Conservation (phyloP, 179 eudicot genomes). For the Beta lomatogona region DNA sequence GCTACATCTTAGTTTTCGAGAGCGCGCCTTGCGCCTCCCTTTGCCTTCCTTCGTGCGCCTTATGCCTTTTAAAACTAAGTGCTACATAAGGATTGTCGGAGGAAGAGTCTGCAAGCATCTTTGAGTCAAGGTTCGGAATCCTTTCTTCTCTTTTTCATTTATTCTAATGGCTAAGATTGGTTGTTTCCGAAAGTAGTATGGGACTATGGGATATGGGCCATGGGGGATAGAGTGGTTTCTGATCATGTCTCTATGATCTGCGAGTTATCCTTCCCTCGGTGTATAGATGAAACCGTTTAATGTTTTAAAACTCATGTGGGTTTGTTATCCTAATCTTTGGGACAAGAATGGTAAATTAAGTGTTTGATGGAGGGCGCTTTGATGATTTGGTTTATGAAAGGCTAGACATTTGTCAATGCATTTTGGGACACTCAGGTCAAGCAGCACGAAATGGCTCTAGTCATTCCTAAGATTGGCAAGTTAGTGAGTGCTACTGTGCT, state of each 20-base stretch:
- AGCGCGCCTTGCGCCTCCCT: too few species aligned
- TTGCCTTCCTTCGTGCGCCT: too few species aligned
- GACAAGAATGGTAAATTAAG: neutral
- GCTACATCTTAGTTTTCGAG: too few species aligned
- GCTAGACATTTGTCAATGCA: neutral
- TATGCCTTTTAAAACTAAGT: too few species aligned
- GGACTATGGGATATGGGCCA: neutral
- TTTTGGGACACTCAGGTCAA: neutral
- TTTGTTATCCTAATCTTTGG: neutral
- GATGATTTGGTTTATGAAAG: neutral
- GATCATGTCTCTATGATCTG: too few species aligned
- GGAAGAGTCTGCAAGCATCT: too few species aligned
- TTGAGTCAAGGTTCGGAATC: too few species aligned
- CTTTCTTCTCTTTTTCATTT: too few species aligned
- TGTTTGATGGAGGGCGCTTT: neutral
- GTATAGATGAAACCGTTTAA: neutral
- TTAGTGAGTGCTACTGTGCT: neutral
- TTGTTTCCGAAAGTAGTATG: neutral
- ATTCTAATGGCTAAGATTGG: neutral
- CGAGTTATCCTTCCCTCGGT: too few species aligned
- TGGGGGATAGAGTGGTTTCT: neutral
- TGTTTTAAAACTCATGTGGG: neutral
- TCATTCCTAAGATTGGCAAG: neutral
- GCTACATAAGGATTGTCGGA: too few species aligned
- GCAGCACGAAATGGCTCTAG: neutral